Evolutionary conservation across 202 grass and related monocot genomes (phyloP), one percentile per base, ranked within the genome.

Genomic region (Schoenoplectus triqueter): DNA sequence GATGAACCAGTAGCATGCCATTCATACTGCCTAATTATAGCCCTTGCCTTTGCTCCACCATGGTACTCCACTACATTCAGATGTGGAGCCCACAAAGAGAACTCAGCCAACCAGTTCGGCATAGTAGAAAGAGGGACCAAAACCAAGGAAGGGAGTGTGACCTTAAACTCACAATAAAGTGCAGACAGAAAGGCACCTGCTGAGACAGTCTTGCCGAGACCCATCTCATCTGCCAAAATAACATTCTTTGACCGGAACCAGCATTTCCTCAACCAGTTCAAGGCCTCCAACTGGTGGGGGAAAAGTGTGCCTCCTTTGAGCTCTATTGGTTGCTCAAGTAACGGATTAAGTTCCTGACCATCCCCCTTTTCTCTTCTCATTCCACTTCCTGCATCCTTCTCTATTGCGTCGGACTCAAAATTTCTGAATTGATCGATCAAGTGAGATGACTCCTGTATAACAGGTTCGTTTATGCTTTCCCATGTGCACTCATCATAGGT

Each of bases 141-240:
- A 65, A 99, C 91, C 82, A 95, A 78, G 81, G 91, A 94, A 78
- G 96, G 96, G 59, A 95, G 86, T 5, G 76, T 91, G 87, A 90
- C 87, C 82, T 88, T 92, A 90, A 95, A 99, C 83, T 99, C 96
- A 91, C 88, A 92, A 81, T 90, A 95, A 9, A 99, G 84, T 64
- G 93, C 93, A 40, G 91, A 99, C 10, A 99, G 86, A 79, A 99
- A 99, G 86, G 96, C 93, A 91, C 86, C 89, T 19, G 96, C 93
- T 48, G 93, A 99, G 66, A 99, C 90, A 18, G 96, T 99, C 87
- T 99, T 99, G 52, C 96, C 96, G 61, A 99, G 96, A 64, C 96
- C 96, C 96, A 99, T 99, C 89, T 99, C 96, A 92, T 99, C 96
- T 84, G 96, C 96, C 85, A 99, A 92, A 84, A 99, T 99, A 55